Evolutionary conservation across 768 basidiomycete genomes (phyloP), one percentile per base, ranked within the genome.

Genomic region (Mycena rebaudengoi): DNA sequence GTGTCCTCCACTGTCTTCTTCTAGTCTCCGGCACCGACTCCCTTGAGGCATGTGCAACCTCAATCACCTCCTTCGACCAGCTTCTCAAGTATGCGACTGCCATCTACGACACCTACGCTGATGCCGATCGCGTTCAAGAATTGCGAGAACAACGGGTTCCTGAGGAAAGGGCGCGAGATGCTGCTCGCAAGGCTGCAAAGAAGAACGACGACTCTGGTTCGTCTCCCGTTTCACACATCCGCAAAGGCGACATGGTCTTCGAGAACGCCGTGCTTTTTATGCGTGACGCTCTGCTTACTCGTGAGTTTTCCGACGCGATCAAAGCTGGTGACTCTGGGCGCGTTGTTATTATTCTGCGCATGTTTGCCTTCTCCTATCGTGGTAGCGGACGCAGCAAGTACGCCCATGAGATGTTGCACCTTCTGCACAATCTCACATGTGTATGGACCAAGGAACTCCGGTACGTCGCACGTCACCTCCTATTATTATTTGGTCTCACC

Each of bases 251-350:
- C 25, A 67, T 72, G 61, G 67, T 68, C 4, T 65, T 62, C 32
- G 73, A 73, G 57, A 75, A 77, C 51, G 69, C 69, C 7, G 33
- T 69, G 7, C 69, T 77, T 0, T 76, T 72, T 53, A n/a, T 74
- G 13, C 73, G 72, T 11, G 75, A 76, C 44, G 68, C 70, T 0
- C 45, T 78, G 3, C 12, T 73, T 0, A 64, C 73, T 2, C 67
- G 68, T 25, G 72, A 73, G 40, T 70, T 77, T 28, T 54, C 69
- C 1, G 71, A 75, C 45, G 71, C 76, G 0, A 64, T 76, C 62
- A 75, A 76, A 59, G 25, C 30, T 1, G 76, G 76, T 0, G 74
- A 73, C 41, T 74, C 75, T 6, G 77, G 75, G 3, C 67, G 73
- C 4, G 55, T 77, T 12, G 45, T 75, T 4, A 35, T 62, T 7